Base-by-base conservation (phyloP, 345 rosid genomes). In the Cardamine occulta region DNA sequence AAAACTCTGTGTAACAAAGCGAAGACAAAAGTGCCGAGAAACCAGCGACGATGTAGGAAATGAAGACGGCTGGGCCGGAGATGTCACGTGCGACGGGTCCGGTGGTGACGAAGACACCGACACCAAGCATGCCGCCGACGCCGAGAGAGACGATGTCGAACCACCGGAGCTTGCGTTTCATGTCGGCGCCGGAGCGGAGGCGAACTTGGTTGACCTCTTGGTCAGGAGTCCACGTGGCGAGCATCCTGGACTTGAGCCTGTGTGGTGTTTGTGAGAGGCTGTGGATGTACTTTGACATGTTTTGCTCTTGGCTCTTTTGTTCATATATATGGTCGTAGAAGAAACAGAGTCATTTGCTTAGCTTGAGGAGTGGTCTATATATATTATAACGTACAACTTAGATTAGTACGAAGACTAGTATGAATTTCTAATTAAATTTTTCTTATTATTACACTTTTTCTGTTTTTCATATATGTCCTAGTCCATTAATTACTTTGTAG, bases 61-160 rank as follows among this genome's bases (percentile, higher is more conserved):
- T 86, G 81, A 93, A 86, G 39, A 93, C 98, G 0, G 98, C 82
- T 31, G 98, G 96, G 52, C 98, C 98, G 0, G 98, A 81, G 63
- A 34, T 52, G 17, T 83, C 34, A 29, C 59, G 87, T 49, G 95
- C 96, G 1, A 93, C 97, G 2, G 18, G 82, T 14, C 97, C 96
- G 21, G 98, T 91, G 42, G 98, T 89, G 63, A 89, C 92, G 69
- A 93, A 93, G 18, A 93, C 98, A 10, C 98, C 98, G 53, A 80
- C 98, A 6, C 97, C 98, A 55, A 93, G 93, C 98, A 93, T 93
- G 21, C 98, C 98, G 58, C 93, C 93, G 13, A 93, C 82, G 21
- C 98, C 98, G 52, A 93, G 97, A 73, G 97, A 94, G n/a, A 88
- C 79, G 51, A 93, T 74, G 73, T 93, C 98, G 69, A 85, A 87